Conservation (phyloP, 306 rosid genomes). For the Quercus wislizeni region DNA sequence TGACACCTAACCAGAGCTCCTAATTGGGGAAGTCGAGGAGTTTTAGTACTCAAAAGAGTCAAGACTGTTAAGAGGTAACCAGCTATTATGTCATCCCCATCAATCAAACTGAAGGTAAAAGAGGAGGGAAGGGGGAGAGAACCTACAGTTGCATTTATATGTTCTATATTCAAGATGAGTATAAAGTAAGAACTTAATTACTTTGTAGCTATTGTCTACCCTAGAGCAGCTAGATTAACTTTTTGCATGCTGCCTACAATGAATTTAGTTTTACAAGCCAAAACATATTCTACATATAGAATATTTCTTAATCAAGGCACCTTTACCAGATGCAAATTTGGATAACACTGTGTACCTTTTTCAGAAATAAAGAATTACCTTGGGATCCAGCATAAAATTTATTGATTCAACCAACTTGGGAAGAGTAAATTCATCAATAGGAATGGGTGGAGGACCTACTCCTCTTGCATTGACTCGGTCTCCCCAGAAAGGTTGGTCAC, state of each 20-base stretch:
- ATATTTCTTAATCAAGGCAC: not conserved
- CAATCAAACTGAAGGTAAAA: not conserved
- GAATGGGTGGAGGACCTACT: slow-evolving; percentile 93
- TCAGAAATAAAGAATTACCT: slow-evolving; percentile 47
- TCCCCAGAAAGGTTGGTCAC: slow-evolving; percentile 99
- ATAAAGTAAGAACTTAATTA: no score
- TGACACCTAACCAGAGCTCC: not conserved
- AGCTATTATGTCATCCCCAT: not conserved
- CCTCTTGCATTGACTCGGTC: slow-evolving; percentile 89
- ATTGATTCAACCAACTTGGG: slow-evolving; percentile 74
- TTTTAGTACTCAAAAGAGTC: not conserved
- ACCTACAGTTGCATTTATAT: not conserved
- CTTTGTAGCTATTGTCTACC: no score
- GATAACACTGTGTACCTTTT: not conserved
- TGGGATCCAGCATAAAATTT: slow-evolving; percentile 76
- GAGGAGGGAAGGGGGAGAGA: not conserved
- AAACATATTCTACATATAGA: not conserved
- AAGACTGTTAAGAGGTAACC: not conserved
- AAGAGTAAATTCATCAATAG: slow-evolving; percentile 91
- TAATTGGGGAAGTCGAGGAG: not conserved
- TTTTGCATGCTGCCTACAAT: not conserved
- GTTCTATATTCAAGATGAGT: no score
- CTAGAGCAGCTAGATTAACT: no score
- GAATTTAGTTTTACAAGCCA: not conserved
- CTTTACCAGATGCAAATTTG: not conserved